phyloP scores from a whole-genome alignment of 352 stramenopile genomes.

The Globisporangium radiosum region DNA sequence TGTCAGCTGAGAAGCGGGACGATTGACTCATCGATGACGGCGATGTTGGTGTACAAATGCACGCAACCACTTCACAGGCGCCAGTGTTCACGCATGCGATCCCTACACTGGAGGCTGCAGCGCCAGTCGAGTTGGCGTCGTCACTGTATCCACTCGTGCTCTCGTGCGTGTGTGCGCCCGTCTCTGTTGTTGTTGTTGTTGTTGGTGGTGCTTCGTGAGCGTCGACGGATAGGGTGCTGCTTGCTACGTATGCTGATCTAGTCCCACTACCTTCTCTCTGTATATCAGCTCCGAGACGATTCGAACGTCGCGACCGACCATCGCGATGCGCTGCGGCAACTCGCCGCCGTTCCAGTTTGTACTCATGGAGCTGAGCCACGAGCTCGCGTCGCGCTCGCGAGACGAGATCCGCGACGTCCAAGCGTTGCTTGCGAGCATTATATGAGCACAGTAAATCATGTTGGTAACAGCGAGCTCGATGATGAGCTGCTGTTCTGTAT shows the following conservation, averaged over 20 bases:
- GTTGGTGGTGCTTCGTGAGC: too few relatives aligned
- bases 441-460: too few relatives aligned
- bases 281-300: constrained; percentile 47
- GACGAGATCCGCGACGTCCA: constrained; percentile 13
- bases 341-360: constrained; percentile 20
- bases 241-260: too few relatives aligned
- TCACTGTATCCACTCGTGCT: constrained; percentile 31
- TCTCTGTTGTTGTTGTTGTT: not conserved
- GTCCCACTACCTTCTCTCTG: too few relatives aligned
- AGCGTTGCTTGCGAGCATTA: constrained; percentile 14
- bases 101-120: constrained; percentile 10
- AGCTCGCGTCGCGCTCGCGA: constrained; percentile 14
- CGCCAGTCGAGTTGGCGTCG: constrained; percentile 20
- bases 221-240: constrained; percentile 3
- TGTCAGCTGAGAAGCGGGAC: too few relatives aligned
- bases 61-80: too few relatives aligned
- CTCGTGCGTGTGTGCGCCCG: constrained; percentile 22
- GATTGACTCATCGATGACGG: too few relatives aligned
- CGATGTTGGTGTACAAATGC: too few relatives aligned
- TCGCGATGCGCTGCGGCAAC: constrained; percentile 23
- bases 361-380: constrained; percentile 18
- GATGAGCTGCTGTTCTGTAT: too few relatives aligned
- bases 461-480: too few relatives aligned
- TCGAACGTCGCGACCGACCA: constrained; percentile 36
- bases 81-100: constrained; percentile 30